A percentile compares a stretch with the other conserved stretches of the same genome.
Evolutionary conservation across 169 alveolate species (phyloP).

Genomic region (Cardiosporidium cionae): DNA sequence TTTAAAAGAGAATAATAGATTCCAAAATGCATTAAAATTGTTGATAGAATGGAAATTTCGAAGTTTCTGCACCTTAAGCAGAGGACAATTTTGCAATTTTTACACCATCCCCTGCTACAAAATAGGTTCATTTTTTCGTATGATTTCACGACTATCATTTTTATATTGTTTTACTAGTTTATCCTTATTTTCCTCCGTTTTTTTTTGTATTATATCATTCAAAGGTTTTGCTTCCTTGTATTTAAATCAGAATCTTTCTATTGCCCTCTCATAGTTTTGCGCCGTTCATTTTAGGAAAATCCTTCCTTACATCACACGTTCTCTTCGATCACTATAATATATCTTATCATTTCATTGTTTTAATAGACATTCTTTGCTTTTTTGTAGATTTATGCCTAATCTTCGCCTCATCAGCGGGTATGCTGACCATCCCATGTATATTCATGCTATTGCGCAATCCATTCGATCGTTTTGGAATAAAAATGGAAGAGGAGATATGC

Average conservation of each 20-base stretch:
- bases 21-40: no score
- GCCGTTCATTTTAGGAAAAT: no score
- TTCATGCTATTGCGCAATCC: conserved; percentile 29
- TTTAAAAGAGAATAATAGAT: no score
- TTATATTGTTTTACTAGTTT: neutral
- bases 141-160: neutral
- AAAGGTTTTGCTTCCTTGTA: neutral
- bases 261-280: neutral
- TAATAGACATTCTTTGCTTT: neutral
- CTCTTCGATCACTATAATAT: no score
- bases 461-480: conserved; percentile 35
- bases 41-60: no score
- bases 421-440: conserved; percentile 36
- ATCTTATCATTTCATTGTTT: neutral
- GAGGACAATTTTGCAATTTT: no score
- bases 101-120: no score
- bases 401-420: conserved; percentile 45
- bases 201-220: neutral
- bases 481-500: conserved; percentile 23
- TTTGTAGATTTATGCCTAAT: conserved; percentile 35
- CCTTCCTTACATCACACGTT: no score
- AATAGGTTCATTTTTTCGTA: neutral
- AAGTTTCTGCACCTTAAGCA: no score
- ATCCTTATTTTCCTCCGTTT: neutral
- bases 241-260: neutral